These are phyloP conservation scores for Coccomyxa subellipsoidea DNA, from an alignment of 163 green algal species.

Conservation along the genomic window DNA sequence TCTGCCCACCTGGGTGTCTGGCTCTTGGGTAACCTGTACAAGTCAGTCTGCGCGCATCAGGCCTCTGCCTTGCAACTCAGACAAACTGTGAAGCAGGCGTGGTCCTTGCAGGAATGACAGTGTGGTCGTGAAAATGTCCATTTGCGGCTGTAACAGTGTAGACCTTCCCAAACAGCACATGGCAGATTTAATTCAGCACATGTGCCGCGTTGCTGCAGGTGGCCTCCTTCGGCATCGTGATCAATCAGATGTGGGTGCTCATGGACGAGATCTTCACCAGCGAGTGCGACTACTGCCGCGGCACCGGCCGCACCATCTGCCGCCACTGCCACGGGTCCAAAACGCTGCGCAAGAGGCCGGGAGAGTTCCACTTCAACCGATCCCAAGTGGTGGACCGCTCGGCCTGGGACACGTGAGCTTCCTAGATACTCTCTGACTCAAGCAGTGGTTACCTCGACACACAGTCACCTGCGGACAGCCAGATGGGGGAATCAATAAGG, in stretches of 20 bases:
- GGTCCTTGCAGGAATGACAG: too few relatives aligned
- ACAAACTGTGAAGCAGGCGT: too few relatives aligned
- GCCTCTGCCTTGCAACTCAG: too few relatives aligned
- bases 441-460: too few relatives aligned
- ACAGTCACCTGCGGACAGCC: too few relatives aligned
- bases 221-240: conserved; percentile 45
- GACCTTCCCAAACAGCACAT: not conserved
- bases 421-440: too few relatives aligned
- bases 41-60: too few relatives aligned
- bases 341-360: conserved; percentile 32
- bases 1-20: too few relatives aligned
- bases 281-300: conserved; percentile 42
- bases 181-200: too few relatives aligned
- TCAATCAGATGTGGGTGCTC: conserved; percentile 43
- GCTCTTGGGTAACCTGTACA: too few relatives aligned
- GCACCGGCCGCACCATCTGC: conserved; percentile 44
- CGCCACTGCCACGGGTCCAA: conserved; percentile 49
- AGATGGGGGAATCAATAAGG: too few relatives aligned
- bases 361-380: conserved; percentile 1
- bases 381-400: not conserved
- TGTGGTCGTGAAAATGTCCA: not conserved
- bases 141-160: not conserved
- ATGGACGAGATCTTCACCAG: conserved; percentile 40
- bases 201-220: conserved; percentile 39
- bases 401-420: not conserved